Conservation (phyloP, 2,329 filamentous ascomycete genomes). For the Tolypocladium amazonense region DNA sequence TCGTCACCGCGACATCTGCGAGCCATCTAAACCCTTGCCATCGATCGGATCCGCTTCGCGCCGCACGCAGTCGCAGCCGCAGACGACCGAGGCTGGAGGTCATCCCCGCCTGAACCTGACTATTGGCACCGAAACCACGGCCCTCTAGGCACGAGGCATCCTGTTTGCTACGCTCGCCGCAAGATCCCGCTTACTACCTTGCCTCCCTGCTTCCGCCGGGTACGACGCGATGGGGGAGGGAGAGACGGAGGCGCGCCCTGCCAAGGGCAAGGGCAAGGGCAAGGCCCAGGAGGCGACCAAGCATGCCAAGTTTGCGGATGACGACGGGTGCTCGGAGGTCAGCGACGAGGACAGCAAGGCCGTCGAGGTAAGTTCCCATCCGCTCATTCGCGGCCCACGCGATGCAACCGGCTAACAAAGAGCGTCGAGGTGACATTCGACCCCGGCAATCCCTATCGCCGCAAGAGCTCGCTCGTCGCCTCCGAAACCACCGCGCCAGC, state of each 20-base stretch:
- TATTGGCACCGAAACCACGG: background rate
- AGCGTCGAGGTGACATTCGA: slow-evolving; percentile 50
- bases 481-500: slow-evolving; percentile 31
- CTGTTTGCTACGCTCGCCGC: background rate
- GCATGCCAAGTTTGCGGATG: slow-evolving; percentile 13
- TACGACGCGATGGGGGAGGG: background rate
- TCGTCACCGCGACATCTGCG: background rate
- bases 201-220: background rate
- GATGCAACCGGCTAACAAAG: background rate
- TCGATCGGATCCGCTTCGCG: background rate
- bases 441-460: slow-evolving; percentile 46
- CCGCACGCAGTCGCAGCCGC: background rate
- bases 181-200: slow-evolving; percentile 3
- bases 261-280: background rate
- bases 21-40: background rate
- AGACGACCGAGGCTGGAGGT: background rate
- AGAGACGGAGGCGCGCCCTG: background rate
- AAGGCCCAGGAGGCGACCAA: slow-evolving; percentile 9
- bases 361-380: slow-evolving; percentile 33
- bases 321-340: slow-evolving; percentile 25
- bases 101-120: background rate
- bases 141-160: background rate
- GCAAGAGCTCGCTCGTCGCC: slow-evolving; percentile 54
- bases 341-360: slow-evolving; percentile 37
- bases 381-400: background rate